phyloP scores from a whole-genome alignment of 169 alveolate genomes.

The Perkinsus olseni region DNA sequence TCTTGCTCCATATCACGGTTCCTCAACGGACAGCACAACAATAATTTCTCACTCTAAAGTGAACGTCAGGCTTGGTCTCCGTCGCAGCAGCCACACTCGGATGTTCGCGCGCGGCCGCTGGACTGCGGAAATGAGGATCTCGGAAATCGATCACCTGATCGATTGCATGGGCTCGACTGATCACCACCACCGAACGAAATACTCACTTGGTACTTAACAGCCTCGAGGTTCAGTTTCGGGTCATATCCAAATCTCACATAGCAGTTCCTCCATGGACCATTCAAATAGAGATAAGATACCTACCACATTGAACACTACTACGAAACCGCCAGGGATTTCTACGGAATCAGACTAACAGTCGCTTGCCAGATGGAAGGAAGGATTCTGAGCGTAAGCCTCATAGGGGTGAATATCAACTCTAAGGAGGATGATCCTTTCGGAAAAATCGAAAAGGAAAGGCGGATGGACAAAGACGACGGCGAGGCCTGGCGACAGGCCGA shows the following conservation, averaged over 20 bases:
- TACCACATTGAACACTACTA: too few relatives aligned
- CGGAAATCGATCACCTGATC: neutral
- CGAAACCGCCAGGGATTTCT: neutral
- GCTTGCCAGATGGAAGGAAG: neutral
- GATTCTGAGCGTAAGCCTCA: too few relatives aligned
- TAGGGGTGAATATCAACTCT: too few relatives aligned
- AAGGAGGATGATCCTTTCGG: too few relatives aligned
- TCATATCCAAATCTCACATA: neutral
- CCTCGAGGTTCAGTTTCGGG: neutral
- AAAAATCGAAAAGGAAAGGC: too few relatives aligned
- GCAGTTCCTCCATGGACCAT: neutral
- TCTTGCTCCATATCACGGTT: too few relatives aligned
- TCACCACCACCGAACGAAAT: neutral
- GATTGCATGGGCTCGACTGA: neutral
- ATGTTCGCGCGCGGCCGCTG: neutral
- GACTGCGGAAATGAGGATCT: neutral
- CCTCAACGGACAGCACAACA: too few relatives aligned
- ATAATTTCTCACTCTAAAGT: neutral
- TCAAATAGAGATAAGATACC: neutral
- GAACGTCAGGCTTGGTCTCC: neutral
- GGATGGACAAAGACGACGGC: too few relatives aligned
- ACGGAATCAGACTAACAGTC: neutral
- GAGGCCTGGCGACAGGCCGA: too few relatives aligned
- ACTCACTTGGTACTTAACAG: neutral
- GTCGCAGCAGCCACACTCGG: neutral